Conservation (phyloP, 2,329 filamentous ascomycete species). For the Alternaria infectoria region DNA sequence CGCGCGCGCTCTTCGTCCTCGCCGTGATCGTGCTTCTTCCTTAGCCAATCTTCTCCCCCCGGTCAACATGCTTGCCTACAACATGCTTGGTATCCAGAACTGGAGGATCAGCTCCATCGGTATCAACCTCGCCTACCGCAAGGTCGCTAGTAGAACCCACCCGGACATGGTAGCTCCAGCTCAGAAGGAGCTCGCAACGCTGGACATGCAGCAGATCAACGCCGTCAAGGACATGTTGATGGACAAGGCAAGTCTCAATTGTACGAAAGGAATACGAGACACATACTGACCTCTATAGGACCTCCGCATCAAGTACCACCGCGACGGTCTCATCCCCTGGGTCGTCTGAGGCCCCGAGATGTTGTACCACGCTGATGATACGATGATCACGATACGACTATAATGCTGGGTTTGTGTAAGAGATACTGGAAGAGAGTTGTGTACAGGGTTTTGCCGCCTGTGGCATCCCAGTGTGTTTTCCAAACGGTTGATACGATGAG, state of each 20-base stretch:
- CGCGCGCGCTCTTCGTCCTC: neutral
- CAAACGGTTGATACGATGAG: neutral
- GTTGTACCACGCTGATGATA: neutral
- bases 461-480: neutral
- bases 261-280: neutral
- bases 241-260: neutral
- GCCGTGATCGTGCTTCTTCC: neutral
- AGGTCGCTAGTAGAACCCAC: constrained; percentile 20
- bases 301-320: constrained; percentile 17
- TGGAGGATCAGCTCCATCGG: constrained; percentile 16
- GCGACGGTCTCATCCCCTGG: constrained; percentile 16
- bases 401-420: neutral
- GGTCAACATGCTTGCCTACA: constrained; percentile 24
- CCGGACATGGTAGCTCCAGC: constrained; percentile 26
- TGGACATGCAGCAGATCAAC: constrained; percentile 33
- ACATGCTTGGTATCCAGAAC: constrained; percentile 17
- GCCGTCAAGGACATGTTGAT: constrained; percentile 32
- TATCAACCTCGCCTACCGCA: constrained; percentile 27
- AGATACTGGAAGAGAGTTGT: neutral
- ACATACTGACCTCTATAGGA: neutral
- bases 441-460: neutral
- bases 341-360: neutral
- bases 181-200: constrained; percentile 19
- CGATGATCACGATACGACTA: neutral
- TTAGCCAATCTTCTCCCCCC: constrained; percentile 1